Percentiles rank a stretch among this genome's conserved stretches.
These are phyloP conservation scores for Geum urbanum DNA, from an alignment of 306 rosid genomes.

Conservation along the genomic window DNA sequence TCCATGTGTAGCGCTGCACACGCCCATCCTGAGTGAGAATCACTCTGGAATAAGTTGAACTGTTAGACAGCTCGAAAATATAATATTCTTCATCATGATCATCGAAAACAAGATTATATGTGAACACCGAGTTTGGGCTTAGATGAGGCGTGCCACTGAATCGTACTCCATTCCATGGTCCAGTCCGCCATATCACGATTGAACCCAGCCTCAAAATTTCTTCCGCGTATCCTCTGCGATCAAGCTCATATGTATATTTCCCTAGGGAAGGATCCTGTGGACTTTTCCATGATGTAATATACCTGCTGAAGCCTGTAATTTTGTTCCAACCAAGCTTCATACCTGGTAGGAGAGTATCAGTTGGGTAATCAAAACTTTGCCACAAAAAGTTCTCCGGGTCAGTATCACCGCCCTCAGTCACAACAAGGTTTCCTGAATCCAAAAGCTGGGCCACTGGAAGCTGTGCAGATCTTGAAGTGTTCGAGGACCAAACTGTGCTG, in stretches of 20 bases:
- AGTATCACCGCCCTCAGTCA: neutral
- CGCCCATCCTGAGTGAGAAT: neutral
- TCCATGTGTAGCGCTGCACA: constrained; percentile 5
- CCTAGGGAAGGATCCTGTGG: constrained; percentile 9
- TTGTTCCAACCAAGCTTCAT: constrained; percentile 19
- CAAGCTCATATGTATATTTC: constrained; percentile 1
- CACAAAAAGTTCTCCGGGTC: neutral
- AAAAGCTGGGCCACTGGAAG: neutral
- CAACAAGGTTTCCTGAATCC: constrained; percentile 8
- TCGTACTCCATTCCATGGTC: constrained; percentile 10
- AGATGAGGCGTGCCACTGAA: constrained; percentile 9
- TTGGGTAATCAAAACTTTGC: constrained; percentile 8
- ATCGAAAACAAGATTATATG: constrained; percentile 1
- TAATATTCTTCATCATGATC: constrained; percentile 6
- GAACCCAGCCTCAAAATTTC: neutral
- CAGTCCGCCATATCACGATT: neutral
- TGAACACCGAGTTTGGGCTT: neutral
- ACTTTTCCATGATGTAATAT: constrained; percentile 20
- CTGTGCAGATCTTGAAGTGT: neutral
- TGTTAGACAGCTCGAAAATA: neutral
- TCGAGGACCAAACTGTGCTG: constrained; percentile 1
- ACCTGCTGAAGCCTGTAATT: neutral
- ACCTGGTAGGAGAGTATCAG: constrained; percentile 17
- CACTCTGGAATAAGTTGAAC: neutral
- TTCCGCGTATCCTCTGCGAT: constrained; percentile 3